Conservation (phyloP, 495 filamentous ascomycete genomes). For the Tuber magnatum region DNA sequence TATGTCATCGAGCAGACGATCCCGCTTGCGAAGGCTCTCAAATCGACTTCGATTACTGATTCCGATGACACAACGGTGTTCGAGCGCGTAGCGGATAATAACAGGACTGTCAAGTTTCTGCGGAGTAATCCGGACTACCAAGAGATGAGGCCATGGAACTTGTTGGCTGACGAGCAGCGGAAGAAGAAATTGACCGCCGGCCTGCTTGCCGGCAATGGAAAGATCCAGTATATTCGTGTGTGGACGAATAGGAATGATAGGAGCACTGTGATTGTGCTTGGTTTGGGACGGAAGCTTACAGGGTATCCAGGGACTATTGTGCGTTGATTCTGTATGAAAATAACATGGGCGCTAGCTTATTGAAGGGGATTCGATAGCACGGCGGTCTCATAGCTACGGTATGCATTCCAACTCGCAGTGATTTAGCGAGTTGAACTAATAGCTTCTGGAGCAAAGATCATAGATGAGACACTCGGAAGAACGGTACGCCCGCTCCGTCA, state of each 20-base stretch:
- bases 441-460: conserved; percentile 11
- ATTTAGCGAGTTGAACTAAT: neutral
- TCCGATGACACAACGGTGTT: conserved; percentile 16
- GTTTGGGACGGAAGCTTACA: conserved; percentile 24
- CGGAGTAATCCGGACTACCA: conserved; percentile 24
- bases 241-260: conserved; percentile 25
- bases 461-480: conserved; percentile 35
- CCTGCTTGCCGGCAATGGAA: conserved; percentile 21
- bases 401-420: neutral
- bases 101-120: conserved; percentile 17
- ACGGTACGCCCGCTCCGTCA: conserved; percentile 12
- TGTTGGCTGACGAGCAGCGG: conserved; percentile 19
- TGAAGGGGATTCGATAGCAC: conserved; percentile 15
- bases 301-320: conserved; percentile 29
- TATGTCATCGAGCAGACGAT: conserved; percentile 24
- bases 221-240: conserved; percentile 27
- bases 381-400: conserved; percentile 31
- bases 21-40: conserved; percentile 16
- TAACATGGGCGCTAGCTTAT: conserved; percentile 2
- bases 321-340: conserved; percentile 9
- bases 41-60: conserved; percentile 1
- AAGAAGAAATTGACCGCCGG: conserved; percentile 16
- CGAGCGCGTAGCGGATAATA: conserved; percentile 19
- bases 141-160: conserved; percentile 21
- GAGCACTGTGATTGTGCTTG: conserved; percentile 27